Base-by-base conservation (phyloP, 2,329 filamentous ascomycete genomes). In the Ceratocystis diversiconidia region DNA sequence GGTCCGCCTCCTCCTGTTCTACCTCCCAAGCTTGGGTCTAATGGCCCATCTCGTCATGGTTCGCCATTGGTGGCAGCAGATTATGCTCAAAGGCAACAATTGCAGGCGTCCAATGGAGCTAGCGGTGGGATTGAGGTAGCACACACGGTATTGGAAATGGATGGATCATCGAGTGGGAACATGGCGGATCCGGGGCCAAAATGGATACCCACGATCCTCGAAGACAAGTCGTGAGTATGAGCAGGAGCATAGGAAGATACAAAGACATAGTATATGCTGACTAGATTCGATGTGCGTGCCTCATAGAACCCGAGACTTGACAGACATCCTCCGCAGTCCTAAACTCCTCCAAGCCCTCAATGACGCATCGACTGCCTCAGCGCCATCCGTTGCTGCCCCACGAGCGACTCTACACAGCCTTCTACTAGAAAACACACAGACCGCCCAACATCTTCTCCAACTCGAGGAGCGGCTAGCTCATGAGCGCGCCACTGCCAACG, bases 151-250 rank as follows among this genome's bases (percentile, higher is more conserved):
- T 52, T 19, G 59, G 64, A 65, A 36, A 62, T 62, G 60, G 64
- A 65, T 4, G 60, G 46, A n/a, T 59, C 52, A 5, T 66, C 52
- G 44, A 59, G 28, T 2, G 36, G 43, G 12, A 32, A 32, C 15
- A 25, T 25, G 1, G 22, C 63, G 2, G 84, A 86, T 69, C 83
- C 83, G 0, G 84, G 85, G 22, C 84, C 88, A 63, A 82, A 85
- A 69, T 96, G 91, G 91, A 79, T 96, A 2, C 91, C 91, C 1
- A 82, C 83, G 68, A 77, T 85, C 12, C 77, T 96, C 1, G 83
- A 88, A 72, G 88, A 94, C 72, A 95, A 94, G 78, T 86, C 89
- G 90, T 95, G 78, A 69, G 83, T 77, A 65, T 59, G 55, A 15
- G 66, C 64, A 60, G 52, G 12, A 41, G 17, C 30, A 48, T 12